Conservation (phyloP, 768 basidiomycete genomes). For the Arthromyces matolae region DNA sequence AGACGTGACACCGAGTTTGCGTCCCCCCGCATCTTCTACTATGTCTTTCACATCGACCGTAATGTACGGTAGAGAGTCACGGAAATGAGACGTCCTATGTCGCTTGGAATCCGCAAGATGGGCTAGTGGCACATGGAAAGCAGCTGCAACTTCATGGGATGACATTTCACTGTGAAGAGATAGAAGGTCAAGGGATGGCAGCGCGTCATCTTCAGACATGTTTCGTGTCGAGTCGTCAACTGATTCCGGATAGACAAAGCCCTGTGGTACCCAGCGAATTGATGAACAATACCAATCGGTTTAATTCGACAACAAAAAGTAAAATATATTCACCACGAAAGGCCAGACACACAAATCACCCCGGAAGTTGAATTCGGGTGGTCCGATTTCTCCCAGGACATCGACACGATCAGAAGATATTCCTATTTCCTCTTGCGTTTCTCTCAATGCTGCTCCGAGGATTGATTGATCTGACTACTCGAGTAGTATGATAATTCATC, state of each 20-base stretch:
- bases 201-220: conserved; percentile 37
- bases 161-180: conserved; percentile 45
- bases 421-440: conserved; percentile 74
- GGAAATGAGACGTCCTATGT: conserved; percentile 52
- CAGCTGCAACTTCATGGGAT: conserved; percentile 59
- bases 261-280: conserved; percentile 24
- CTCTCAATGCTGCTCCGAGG: conserved; percentile 58
- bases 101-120: conserved; percentile 45
- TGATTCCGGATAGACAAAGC: conserved; percentile 33
- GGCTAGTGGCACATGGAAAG: conserved; percentile 68
- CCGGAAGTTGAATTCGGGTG: conserved; percentile 53
- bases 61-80: conserved; percentile 56
- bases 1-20: conserved; percentile 15
- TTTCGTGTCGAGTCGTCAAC: conserved; percentile 11
- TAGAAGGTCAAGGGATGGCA: conserved; percentile 57
- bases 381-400: conserved; percentile 61
- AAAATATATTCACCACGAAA: conserved; percentile 54
- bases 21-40: conserved; percentile 21
- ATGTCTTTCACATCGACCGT: conserved; percentile 67
- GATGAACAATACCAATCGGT: conserved; percentile 6
- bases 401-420: conserved; percentile 58
- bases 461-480: conserved; percentile 50
- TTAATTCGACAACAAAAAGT: not conserved
- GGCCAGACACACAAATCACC: conserved; percentile 70
- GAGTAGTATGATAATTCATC: conserved; percentile 3